These are phyloP conservation scores for Dactylella cylindrospora DNA, from an alignment of 2,329 filamentous ascomycete species.

Conservation along the genomic window DNA sequence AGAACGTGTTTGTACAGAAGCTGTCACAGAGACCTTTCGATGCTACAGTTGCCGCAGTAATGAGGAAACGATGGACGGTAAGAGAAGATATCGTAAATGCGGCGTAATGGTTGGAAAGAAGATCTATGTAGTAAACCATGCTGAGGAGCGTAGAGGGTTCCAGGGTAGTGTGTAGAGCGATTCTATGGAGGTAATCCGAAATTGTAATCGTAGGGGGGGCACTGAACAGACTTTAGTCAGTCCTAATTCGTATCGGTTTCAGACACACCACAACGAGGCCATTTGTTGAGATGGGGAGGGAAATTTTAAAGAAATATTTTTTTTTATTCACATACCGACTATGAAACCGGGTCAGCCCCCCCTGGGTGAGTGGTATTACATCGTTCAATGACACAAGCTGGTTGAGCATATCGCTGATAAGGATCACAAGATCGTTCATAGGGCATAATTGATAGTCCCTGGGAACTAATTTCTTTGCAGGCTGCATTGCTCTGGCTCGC, in stretches of 20 bases:
- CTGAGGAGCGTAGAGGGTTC: conserved; percentile 91
- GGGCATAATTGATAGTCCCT: conserved; percentile 77
- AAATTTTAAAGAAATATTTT: conserved; percentile 2
- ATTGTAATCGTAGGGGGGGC: conserved; percentile 90
- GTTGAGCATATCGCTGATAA: conserved; percentile 93
- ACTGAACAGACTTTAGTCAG: conserved; percentile 51
- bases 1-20: conserved; percentile 98
- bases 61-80: conserved; percentile 95
- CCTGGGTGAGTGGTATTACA: conserved; percentile 76
- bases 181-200: conserved; percentile 84
- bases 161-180: conserved; percentile 90
- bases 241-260: conserved; percentile 40
- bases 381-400: conserved; percentile 95
- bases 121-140: conserved; percentile 99
- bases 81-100: conserved; percentile 95
- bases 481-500: conserved; percentile 58
- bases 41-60: conserved; percentile 91
- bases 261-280: conserved; percentile 18
- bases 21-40: conserved; percentile 94
- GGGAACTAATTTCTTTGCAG: conserved; percentile 64
- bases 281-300: conserved; percentile 20
- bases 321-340: conserved; percentile 69
- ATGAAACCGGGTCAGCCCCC: conserved; percentile 89
- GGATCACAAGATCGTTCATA: conserved; percentile 79
- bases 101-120: conserved; percentile 84